Base-by-base conservation (phyloP, 345 rosid genomes). In the Syzygium grande region DNA sequence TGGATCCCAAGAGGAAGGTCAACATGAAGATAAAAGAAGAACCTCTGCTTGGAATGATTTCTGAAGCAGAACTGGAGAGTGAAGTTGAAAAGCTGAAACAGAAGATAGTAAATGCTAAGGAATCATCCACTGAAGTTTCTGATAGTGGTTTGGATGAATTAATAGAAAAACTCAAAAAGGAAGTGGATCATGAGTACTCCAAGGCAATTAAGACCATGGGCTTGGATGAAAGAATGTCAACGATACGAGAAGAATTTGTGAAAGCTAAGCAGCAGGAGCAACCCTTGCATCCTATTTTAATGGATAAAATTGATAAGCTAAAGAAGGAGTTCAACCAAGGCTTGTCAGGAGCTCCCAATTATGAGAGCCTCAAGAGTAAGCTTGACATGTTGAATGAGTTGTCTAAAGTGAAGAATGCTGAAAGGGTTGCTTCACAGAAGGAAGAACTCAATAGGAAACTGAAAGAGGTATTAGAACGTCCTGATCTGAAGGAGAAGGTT, bases 11-110 rank as follows among this genome's bases (percentile, higher is more conserved):
- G 85, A 93, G 89, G 88, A 96, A 94, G 91, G 11, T 90, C 87
- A 95, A 93, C 91, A 95, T 95, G 99, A 97, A 93, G 91, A 94
- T 88, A 93, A 95, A 93, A 87, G 97, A 94, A 22, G 89, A 90
- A 77, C 88, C 87, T 30, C 59, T 88, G 73, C 87, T 88, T 3
- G 91, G 92, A 52, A 92, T 54, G 85, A 88, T 93, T 86, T 89
- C 94, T 34, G 93, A 89, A 52, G 86, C 87, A 63, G 93, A 94
- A 87, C 91, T 96, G 91, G 95, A 92, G 89, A 91, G 88, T 21
- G 98, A 96, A 89, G 95, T 94, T 85, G 95, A 94, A 90, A 92
- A 93, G 86, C 91, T 96, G 91, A 95, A 91, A 90, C 89, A 93
- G 90, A 94, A 95, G 88, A 92, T 96, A 87, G 87, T 93, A 90